Evolutionary conservation across 441 rosid species (phyloP), one percentile per base, ranked within the genome.

Genomic region (Erodium texanum): DNA sequence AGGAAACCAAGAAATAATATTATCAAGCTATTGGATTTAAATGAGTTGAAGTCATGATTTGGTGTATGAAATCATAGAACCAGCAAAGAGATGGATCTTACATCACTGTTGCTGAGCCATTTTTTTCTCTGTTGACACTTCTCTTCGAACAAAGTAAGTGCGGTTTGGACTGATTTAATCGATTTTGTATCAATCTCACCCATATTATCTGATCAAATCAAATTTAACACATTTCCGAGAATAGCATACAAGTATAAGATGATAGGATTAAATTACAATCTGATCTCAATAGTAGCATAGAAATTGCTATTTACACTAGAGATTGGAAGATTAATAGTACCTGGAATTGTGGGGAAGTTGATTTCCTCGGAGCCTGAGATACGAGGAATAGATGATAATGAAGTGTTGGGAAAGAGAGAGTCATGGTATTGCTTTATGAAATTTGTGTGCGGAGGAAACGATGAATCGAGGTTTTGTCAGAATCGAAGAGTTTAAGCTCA

Each of bases 121-220:
- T 65, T 48, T 69, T 79, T 83, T 65, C 62, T 73, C 19, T 58
- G 85, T 68, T 80, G 75, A 9, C 74, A 64, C 41, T 73, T 77
- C 52, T 82, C 74, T 0, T 78, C 89, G 0, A 85, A 83, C 59
- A 82, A 63, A 36, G 85, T 73, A 1, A 83, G 52, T 2, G 85
- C 87, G 1, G 79, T 83, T 76, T 87, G 89, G 54, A 85, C 89
- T 0, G 85, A 70, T 45, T 87, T 84, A 18, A 85, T 81, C 3
- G 85, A 77, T 48, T 78, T 87, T 58, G 85, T 81, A 68, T 83
- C 86, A 24, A 81, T 80, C 81, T 87, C 92, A 43, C 80, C 86
- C 87, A 77, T 83, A 0, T 54, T 54, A 65, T 19, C 23, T 14
- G 29, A 20, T 62, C 41, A 34, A 34, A 34, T 34, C 41, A 34